A percentile compares a stretch with the other conserved stretches of the same genome.
phyloP scores from a whole-genome alignment of 768 basidiomycete species.

The Russula foetens region DNA sequence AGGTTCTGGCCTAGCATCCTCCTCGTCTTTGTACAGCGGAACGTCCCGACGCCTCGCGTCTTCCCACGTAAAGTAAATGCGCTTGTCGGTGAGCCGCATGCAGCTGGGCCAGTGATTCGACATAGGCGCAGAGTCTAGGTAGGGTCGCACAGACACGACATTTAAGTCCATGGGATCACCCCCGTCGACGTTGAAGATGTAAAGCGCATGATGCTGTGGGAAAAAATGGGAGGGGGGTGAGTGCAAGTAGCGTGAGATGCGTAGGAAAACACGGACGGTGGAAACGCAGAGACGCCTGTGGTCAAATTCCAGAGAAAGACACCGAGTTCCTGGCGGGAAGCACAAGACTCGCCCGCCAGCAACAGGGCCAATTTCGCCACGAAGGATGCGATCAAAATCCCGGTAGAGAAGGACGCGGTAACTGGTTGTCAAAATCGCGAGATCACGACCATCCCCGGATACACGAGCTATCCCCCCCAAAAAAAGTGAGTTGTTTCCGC shows the following conservation, averaged over 20 bases:
- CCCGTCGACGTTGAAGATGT: slow-evolving; percentile 7
- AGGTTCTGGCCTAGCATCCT: no score
- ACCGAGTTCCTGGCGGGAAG: neutral
- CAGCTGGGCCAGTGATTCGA: slow-evolving; percentile 1
- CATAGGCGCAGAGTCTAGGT: neutral
- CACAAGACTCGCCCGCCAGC: neutral
- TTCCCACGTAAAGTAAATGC: slow-evolving; percentile 19
- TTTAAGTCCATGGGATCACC: neutral
- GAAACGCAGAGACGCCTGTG: slow-evolving; percentile 16
- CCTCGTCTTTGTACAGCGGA: slow-evolving; percentile 1
- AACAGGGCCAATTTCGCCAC: slow-evolving; percentile 1
- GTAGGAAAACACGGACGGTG: slow-evolving; percentile 2
- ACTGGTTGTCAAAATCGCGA: slow-evolving; percentile 25
- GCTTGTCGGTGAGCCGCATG: slow-evolving; percentile 18
- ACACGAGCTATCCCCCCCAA: slow-evolving; percentile 33
- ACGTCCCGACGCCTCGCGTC: slow-evolving; percentile 2
- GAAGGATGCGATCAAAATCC: slow-evolving; percentile 29
- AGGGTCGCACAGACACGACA: slow-evolving; percentile 5
- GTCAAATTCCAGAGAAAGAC: slow-evolving; percentile 14
- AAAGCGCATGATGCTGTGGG: slow-evolving; percentile 1
- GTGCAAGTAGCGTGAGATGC: no score
- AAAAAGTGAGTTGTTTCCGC: no score
- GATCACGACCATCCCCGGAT: slow-evolving; percentile 30
- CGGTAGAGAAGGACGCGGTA: slow-evolving; percentile 26
- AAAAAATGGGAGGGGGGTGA: no score